Base-by-base conservation (phyloP, 345 rosid genomes). In the Stellera chamaejasme region DNA sequence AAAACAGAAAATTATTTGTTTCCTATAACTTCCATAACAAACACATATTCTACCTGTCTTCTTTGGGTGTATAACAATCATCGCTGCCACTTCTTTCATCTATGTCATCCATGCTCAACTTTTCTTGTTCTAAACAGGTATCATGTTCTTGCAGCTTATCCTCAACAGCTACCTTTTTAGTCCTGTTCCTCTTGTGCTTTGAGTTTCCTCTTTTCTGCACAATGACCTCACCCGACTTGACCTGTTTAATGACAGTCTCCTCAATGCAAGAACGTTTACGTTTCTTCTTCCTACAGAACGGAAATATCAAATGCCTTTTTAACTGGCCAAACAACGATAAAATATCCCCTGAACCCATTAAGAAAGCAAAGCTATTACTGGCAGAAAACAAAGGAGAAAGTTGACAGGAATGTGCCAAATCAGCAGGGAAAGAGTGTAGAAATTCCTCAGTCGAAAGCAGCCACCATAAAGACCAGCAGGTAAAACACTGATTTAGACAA, bases 221-320 rank as follows among this genome's bases (percentile, higher is more conserved):
- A 52, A 10, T 9, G 51, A 32, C 62, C 32, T 47, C 61, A 46
- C 55, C 48, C 5, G 39, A 8, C 27, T 15, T 59, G 55, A 45
- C 66, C 80, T 67, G 60, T 63, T 56, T 54, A 45, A 52, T 5
- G 54, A 15, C 55, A 39, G 13, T 59, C 60, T 77, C 82, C 69
- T 81, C 83, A 64, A 61, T 67, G 54, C 62, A 23, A 28, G 63
- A 54, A 70, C 74, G 28, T 80, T 76, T 82, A 62, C 70, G 74
- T 69, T 81, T 87, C 79, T 89, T 87, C 75, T 63, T 76, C 84
- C 97, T 89, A 70, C 28, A 65, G 69, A 11, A 46, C 26, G 58
- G 48, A 54, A 58, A 15, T 5, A 60, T 48, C 10, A 55, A 8
- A 26, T 2, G 13, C 54, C 3, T 50, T 15, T 10, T 49, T 13